Evolutionary conservation across 2,329 filamentous ascomycete genomes (phyloP), one percentile per base, ranked within the genome.

Genomic region (Fusarium denticulatum): DNA sequence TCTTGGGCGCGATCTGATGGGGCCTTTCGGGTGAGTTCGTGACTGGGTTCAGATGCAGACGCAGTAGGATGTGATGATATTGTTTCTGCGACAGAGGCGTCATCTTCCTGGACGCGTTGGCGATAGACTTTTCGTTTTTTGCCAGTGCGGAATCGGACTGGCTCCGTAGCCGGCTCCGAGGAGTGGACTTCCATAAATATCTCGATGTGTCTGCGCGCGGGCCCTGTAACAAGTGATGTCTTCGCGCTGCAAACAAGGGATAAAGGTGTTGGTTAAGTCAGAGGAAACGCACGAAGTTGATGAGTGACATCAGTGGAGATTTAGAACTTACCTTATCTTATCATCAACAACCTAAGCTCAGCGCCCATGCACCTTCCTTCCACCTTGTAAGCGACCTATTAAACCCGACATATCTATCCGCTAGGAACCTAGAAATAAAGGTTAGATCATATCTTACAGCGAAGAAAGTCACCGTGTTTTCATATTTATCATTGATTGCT

Each of bases 91-190:
- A 70, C 32, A 28, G 55, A 59, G 15, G 61, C 71, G 42, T 76
- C 78, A 58, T 81, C 78, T 45, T 80, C 78, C 55, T 81, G 78
- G 77, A 79, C 72, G 71, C 88, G 87, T 71, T 89, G 88, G 52
- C 89, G 85, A 72, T 90, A 89, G 10, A 84, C 82, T 78, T 91
- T 91, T 78, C 89, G 85, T 81, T 90, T 91, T 80, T 90, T 91
- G 67, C 84, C 78, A 36, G 82, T 83, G 43, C 89, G 88, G 74
- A 92, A 92, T 37, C 88, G 81, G 39, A 89, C 80, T 18, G 82
- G 80, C 50, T 77, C 74, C 55, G 63, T n/a, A 11, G 68, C 68
- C 64, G 53, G n/a, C 32, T 62, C 67, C 5, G 43, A 40, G 10
- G 64, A 50, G 28, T 60, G 59, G 7, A 77, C 66, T 24, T 81